Evolutionary conservation across 1,284 basidiomycete genomes (phyloP).

Genomic region (Rhodotorula sp.): DNA sequence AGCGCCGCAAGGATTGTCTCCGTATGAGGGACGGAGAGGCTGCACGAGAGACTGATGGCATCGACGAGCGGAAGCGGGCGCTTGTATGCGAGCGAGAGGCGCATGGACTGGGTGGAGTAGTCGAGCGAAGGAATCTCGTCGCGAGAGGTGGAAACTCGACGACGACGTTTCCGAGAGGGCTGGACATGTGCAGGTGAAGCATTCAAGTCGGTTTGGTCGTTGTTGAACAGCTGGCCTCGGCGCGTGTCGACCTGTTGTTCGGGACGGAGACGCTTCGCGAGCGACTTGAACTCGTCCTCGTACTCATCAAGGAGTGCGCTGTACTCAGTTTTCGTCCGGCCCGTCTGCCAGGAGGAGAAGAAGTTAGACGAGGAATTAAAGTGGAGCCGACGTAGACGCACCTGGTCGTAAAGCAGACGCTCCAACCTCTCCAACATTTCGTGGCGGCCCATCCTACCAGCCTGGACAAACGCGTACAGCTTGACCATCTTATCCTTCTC

Average conservation of each 20-base stretch:
- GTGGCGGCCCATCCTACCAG: background rate
- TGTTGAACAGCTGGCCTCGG: background rate
- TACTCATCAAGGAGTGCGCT: background rate
- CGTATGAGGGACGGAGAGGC: background rate
- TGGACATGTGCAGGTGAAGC: too few relatives aligned
- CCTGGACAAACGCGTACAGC: background rate
- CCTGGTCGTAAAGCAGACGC: background rate
- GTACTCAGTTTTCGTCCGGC: background rate
- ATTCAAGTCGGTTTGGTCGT: too few relatives aligned
- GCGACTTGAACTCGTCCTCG: background rate
- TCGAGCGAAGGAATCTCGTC: background rate
- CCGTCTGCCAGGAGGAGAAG: background rate
- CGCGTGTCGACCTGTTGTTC: background rate
- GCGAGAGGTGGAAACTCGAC: too few relatives aligned
- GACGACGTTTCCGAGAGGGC: too few relatives aligned
- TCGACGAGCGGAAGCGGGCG: too few relatives aligned
- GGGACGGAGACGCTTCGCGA: background rate
- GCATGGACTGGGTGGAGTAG: background rate
- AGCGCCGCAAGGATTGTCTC: background rate
- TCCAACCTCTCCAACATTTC: background rate
- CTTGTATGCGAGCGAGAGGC: too few relatives aligned
- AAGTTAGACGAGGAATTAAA: background rate
- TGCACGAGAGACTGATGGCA: background rate
- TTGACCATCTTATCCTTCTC: background rate
- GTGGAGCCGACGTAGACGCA: background rate